Conservation (phyloP, 2,329 filamentous ascomycete genomes). For the Herpotrichia juniperi region DNA sequence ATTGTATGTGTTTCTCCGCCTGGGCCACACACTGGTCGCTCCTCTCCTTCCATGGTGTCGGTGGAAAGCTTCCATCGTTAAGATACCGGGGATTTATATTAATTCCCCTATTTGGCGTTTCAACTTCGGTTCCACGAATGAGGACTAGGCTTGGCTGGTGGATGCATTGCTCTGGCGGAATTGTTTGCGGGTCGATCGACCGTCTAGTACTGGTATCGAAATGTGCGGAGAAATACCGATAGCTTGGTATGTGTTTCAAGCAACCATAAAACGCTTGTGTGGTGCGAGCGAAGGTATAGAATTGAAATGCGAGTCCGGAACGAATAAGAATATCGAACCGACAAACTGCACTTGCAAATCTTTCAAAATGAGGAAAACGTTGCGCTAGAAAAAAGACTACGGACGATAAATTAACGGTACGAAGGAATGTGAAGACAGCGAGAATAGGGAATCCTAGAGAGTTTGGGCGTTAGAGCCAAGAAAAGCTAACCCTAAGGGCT, state of each 20-base stretch:
- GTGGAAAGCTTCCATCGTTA: not conserved
- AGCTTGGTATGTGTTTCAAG: not conserved
- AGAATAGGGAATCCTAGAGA: too few species aligned
- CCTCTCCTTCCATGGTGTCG: not conserved
- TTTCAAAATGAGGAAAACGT: too few species aligned
- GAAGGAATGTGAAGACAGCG: too few species aligned
- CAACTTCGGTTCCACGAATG: not conserved
- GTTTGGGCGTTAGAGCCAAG: too few species aligned
- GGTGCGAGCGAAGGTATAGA: too few species aligned
- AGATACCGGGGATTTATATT: not conserved
- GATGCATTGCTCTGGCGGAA: not conserved
- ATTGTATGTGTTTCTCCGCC: not conserved
- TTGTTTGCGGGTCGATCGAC: not conserved
- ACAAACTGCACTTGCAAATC: too few species aligned
- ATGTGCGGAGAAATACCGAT: not conserved
- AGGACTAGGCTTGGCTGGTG: not conserved
- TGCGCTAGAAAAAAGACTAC: too few species aligned
- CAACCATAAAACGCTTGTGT: not conserved
- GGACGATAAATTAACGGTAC: too few species aligned
- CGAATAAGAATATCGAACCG: too few species aligned
- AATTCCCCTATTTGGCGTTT: constrained; percentile 1
- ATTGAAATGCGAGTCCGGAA: too few species aligned
- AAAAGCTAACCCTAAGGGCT: too few species aligned
- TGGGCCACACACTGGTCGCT: not conserved
- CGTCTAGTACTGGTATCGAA: not conserved